phyloP scores from a whole-genome alignment of 495 filamentous ascomycete species.

The Cladorrhinum samala region DNA sequence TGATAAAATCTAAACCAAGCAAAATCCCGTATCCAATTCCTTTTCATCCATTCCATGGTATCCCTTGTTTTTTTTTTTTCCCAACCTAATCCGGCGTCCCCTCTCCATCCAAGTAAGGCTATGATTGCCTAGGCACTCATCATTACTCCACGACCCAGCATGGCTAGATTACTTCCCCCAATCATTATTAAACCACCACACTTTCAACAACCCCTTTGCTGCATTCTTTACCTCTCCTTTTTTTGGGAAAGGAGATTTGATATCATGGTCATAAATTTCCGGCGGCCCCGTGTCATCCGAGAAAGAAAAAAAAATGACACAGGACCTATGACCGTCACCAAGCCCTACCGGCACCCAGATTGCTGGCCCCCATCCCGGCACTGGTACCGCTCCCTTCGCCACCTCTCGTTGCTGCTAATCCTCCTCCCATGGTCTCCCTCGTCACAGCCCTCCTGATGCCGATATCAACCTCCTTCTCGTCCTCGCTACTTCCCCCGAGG shows the following conservation, averaged over 20 bases:
- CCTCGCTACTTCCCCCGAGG: neutral
- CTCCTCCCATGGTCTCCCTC: neutral
- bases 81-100: neutral
- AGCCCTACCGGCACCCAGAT: neutral
- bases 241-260: too few species aligned
- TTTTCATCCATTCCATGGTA: too few species aligned
- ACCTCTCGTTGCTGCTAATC: neutral
- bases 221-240: too few species aligned
- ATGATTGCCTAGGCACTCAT: neutral
- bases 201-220: too few species aligned
- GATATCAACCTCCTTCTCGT: neutral
- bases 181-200: neutral
- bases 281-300: neutral
- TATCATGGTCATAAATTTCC: too few species aligned
- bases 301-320: neutral
- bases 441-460: neutral
- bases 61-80: neutral
- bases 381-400: neutral
- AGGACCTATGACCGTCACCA: slow-evolving; percentile 6
- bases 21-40: too few species aligned
- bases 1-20: too few species aligned
- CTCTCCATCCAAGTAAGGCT: neutral
- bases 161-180: too few species aligned
- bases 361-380: neutral
- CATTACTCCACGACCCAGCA: neutral